Percentiles rank a stretch among this genome's conserved stretches.
phyloP scores from a whole-genome alignment of 176 grass and related monocot species.

The Oryza brachyantha region DNA sequence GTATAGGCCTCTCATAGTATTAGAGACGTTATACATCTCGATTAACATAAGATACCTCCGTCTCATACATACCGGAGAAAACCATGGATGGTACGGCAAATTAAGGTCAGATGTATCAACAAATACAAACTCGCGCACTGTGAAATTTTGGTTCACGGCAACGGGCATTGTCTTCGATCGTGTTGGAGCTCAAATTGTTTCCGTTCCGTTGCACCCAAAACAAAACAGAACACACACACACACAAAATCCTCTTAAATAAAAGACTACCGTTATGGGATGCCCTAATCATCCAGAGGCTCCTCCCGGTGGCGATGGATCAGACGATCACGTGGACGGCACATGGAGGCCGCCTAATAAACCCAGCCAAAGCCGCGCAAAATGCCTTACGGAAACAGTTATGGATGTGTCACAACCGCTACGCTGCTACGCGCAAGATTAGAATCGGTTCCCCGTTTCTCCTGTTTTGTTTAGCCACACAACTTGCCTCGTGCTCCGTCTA shows the following conservation, averaged over 20 bases:
- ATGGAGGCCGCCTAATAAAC: neutral
- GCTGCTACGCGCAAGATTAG: neutral
- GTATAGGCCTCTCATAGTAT: neutral
- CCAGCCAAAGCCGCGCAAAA: neutral
- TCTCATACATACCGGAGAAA: neutral
- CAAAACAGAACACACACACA: too few species aligned
- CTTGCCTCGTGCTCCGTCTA: neutral
- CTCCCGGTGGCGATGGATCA: constrained; percentile 27
- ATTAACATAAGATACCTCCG: neutral
- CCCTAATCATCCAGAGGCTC: constrained; percentile 37
- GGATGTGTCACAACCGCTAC: constrained; percentile 4
- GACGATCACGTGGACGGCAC: constrained; percentile 39
- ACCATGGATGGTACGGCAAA: neutral
- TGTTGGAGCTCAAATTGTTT: neutral
- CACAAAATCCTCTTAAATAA: neutral
- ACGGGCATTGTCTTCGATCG: too few species aligned
- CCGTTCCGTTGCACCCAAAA: neutral
- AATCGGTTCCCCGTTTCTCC: neutral
- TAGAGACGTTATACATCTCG: neutral
- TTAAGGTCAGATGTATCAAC: neutral
- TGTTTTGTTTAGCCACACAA: neutral
- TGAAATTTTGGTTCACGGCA: neutral
- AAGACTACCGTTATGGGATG: neutral
- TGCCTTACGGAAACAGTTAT: neutral
- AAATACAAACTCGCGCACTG: neutral